These are phyloP conservation scores for Lasiodiplodia hormozganensis DNA, from an alignment of 2,329 filamentous ascomycete species.

Conservation along the genomic window DNA sequence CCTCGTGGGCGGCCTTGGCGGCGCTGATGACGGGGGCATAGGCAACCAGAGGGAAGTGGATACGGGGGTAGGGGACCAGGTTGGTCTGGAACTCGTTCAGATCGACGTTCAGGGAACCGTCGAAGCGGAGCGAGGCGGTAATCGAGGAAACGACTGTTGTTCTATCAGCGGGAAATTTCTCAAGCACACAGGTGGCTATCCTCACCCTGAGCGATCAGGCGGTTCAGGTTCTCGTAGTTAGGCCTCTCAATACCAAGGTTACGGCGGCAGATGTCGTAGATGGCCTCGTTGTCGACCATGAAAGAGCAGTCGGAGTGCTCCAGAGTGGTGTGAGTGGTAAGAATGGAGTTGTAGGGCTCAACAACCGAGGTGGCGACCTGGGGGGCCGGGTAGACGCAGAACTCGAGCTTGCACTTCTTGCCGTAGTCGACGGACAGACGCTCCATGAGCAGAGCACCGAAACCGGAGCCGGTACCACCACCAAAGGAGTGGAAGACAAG, in stretches of 20 bases:
- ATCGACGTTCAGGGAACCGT: conserved; percentile 76
- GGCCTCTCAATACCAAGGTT: conserved; percentile 74
- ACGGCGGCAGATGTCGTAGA: conserved; percentile 77
- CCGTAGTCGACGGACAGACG: conserved; percentile 75
- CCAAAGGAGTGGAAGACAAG: conserved; percentile 78
- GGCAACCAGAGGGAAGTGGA: conserved; percentile 76
- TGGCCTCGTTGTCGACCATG: conserved; percentile 76
- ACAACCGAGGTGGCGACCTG: conserved; percentile 74
- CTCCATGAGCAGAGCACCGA: conserved; percentile 74
- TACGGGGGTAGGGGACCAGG: conserved; percentile 75
- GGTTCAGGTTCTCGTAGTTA: conserved; percentile 75
- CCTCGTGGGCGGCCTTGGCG: conserved; percentile 81
- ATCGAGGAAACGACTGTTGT: conserved; percentile 71
- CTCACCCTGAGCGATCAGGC: conserved; percentile 68
- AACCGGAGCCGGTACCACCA: conserved; percentile 75
- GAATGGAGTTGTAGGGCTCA: conserved; percentile 76
- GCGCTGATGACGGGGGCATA: conserved; percentile 75
- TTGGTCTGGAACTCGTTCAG: conserved; percentile 82
- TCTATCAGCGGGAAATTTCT: conserved; percentile 1
- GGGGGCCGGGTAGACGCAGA: conserved; percentile 74
- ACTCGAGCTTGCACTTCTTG: conserved; percentile 81
- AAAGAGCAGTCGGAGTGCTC: conserved; percentile 83
- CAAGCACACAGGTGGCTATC: too few relatives aligned
- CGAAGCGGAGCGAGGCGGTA: conserved; percentile 74
- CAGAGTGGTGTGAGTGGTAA: conserved; percentile 77